phyloP scores from a whole-genome alignment of 345 rosid genomes.

The Gossypium australe region DNA sequence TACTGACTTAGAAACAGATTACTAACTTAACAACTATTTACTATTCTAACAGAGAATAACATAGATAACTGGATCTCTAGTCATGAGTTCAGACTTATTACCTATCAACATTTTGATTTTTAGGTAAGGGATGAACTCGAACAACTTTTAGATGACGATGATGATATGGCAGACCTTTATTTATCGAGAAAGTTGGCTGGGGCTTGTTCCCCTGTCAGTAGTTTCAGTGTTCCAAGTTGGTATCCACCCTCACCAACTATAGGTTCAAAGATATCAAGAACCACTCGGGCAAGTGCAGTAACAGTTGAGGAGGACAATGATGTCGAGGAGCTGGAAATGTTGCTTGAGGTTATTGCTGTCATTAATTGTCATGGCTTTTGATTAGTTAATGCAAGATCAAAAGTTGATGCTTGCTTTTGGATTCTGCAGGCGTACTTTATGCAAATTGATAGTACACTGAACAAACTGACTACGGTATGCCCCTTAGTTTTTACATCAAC shows the following conservation, averaged over 20 bases:
- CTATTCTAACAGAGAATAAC: no score
- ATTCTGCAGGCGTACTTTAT: slow-evolving; percentile 55
- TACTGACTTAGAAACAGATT: no score
- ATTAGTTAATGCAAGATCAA: background rate
- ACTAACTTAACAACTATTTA: no score
- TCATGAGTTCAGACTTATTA: background rate
- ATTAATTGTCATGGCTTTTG: background rate
- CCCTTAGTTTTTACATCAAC: background rate
- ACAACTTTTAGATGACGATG: slow-evolving; percentile 45
- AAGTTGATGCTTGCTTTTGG: background rate
- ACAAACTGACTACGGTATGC: slow-evolving; percentile 43
- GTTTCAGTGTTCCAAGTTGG: slow-evolving; percentile 34
- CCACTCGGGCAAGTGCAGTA: slow-evolving; percentile 33
- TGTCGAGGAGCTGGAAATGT: slow-evolving; percentile 57
- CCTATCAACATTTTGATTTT: slow-evolving; percentile 3
- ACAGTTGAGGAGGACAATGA: slow-evolving; percentile 45
- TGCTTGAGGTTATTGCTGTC: slow-evolving; percentile 39
- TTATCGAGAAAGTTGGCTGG: slow-evolving; percentile 39
- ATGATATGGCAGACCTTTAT: slow-evolving; percentile 56
- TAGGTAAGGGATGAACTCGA: slow-evolving; percentile 54
- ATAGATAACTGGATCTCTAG: background rate
- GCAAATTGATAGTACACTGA: slow-evolving; percentile 53
- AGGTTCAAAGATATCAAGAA: slow-evolving; percentile 43
- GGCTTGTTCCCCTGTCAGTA: slow-evolving; percentile 34
- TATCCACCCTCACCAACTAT: slow-evolving; percentile 30